Evolutionary conservation across 352 stramenopile genomes (phyloP), one percentile per base, ranked within the genome.

Genomic region (Globisporangium alternatum): DNA sequence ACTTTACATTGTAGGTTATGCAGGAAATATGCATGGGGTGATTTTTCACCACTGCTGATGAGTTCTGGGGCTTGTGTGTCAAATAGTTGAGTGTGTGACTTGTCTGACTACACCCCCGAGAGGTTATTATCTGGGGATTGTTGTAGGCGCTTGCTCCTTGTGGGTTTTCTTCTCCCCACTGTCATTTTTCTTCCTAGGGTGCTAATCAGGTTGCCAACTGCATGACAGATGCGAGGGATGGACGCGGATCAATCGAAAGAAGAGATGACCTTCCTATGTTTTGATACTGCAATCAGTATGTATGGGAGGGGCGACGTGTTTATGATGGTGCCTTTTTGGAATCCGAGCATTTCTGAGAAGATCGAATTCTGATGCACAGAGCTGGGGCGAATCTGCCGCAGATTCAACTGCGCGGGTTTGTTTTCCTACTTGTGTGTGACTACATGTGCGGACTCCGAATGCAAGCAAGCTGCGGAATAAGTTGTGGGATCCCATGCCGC

Each of bases 321-420:
- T 2, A 39, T 51, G 19, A 31, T 7, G 5, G 3, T 35, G 1
- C 25, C 25, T 39, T 39, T 56, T 56, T 56, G 49, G 49, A 41
- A 56, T 12, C 49, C 49, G 12, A 17, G 28, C 49, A 56, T 35
- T 56, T 56, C 49, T 56, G 49, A 56, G 49, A 56, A 56, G 49
- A 39, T 39, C 49, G 25, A 56, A 25, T n/a, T 53, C 48, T 54
- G 48, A 54, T 54, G 48, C 25, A 2, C 48, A 43, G 48, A 54
- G 33, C 33, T 22, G 48, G 33, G 28, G n/a, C 10, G 49, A 41
- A 56, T 56, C 51, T 56, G 19, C 12, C 21, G 48, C 19, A 13
- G 28, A 54, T 54, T 30, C 48, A 54, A 25, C 30, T 35, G 33
- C 33, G 33, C 33, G 33, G 1, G 0, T n/a, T 45, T 47, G 41